Evolutionary conservation across 2,329 filamentous ascomycete species (phyloP).

Genomic region (Aspergillus ruber): DNA sequence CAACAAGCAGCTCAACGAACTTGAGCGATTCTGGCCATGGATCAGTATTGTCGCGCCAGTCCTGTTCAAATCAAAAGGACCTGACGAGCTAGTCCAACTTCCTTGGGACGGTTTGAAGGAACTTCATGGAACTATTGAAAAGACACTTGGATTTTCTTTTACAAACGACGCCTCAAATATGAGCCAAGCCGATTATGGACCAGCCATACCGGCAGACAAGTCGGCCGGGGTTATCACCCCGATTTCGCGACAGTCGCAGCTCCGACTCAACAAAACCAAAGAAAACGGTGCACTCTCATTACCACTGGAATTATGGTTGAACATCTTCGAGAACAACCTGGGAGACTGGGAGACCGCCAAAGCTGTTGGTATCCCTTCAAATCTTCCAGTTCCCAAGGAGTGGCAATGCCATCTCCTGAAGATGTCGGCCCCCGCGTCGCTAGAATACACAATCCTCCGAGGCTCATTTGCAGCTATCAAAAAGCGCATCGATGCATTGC

Average conservation of each 20-base stretch:
- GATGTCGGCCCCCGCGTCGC: conserved; percentile 63
- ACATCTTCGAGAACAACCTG: conserved; percentile 70
- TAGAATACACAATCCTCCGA: conserved; percentile 80
- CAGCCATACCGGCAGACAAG: conserved; percentile 36
- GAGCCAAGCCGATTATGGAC: conserved; percentile 7
- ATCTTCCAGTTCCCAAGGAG: conserved; percentile 62
- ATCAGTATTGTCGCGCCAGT: conserved; percentile 74
- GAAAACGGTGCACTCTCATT: conserved; percentile 37
- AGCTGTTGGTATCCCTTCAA: conserved; percentile 73
- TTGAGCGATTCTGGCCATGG: conserved; percentile 80
- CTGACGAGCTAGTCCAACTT: conserved; percentile 42
- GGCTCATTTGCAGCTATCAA: conserved; percentile 65
- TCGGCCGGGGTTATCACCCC: conserved; percentile 34
- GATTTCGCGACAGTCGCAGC: conserved; percentile 15
- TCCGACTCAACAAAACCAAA: conserved; percentile 14
- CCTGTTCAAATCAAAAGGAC: conserved; percentile 68
- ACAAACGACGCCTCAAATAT: conserved; percentile 7
- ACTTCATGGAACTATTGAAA: conserved; percentile 27
- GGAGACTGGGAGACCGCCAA: conserved; percentile 88
- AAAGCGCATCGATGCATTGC: conserved; percentile 61
- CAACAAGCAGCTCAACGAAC: conserved; percentile 77
- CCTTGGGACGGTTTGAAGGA: conserved; percentile 45
- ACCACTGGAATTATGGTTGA: conserved; percentile 82
- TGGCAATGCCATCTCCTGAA: conserved; percentile 62
- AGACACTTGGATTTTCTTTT: conserved; percentile 10